phyloP scores from a whole-genome alignment of 257 asterid species.

The Capsicum pubescens region DNA sequence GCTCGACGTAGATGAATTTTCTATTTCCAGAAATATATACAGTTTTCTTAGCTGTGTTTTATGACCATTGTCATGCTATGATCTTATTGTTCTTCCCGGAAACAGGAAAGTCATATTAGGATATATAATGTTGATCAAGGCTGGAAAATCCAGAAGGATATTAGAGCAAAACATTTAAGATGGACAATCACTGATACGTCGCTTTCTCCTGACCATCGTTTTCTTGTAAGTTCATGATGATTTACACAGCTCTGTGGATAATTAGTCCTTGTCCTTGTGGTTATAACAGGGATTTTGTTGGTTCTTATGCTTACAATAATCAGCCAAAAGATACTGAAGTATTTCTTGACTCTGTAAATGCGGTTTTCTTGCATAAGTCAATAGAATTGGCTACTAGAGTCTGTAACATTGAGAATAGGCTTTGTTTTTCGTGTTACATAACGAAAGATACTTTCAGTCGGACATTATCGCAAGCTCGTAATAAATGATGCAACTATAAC shows the following conservation, averaged over 20 bases:
- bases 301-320: conserved; percentile 1
- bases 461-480: conserved; percentile 10
- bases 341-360: conserved; percentile 1
- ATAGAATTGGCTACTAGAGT: background rate
- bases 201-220: conserved; percentile 86
- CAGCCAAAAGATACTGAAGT: background rate
- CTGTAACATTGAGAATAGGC: background rate
- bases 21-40: background rate
- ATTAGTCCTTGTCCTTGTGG: conserved; percentile 7
- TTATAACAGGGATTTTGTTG: background rate
- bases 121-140: conserved; percentile 77
- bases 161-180: conserved; percentile 75
- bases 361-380: background rate
- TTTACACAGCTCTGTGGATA: conserved; percentile 15
- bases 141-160: conserved; percentile 87
- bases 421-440: conserved; percentile 11
- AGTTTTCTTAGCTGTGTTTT: background rate
- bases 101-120: conserved; percentile 84
- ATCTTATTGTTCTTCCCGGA: conserved; percentile 10
- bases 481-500: background rate
- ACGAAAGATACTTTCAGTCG: background rate
- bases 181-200: conserved; percentile 98
- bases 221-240: conserved; percentile 63
- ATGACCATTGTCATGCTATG: background rate
- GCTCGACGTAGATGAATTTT: background rate